Evolutionary conservation across 2,329 filamentous ascomycete genomes (phyloP).

Genomic region (Aspergillus jensenii): DNA sequence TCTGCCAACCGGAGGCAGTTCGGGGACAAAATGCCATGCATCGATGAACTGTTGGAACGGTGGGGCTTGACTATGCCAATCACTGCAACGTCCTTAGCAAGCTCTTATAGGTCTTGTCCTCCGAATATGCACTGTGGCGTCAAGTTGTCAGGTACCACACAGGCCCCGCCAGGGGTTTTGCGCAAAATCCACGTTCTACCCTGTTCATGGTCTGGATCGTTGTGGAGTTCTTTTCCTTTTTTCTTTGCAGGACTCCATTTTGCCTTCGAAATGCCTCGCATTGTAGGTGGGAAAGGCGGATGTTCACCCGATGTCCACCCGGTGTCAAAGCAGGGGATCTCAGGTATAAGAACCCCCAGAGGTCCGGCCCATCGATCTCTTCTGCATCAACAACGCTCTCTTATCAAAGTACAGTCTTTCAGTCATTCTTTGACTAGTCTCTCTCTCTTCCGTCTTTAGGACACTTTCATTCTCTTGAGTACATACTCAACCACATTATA

Average conservation of each 20-base stretch:
- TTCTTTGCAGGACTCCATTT: background rate
- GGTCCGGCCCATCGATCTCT: background rate
- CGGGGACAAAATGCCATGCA: background rate
- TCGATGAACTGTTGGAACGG: background rate
- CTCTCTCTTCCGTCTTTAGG: conserved; percentile 16
- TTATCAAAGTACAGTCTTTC: conserved; percentile 16
- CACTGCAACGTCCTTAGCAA: background rate
- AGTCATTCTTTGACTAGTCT: conserved; percentile 15
- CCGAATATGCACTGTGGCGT: conserved; percentile 3
- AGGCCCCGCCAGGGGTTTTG: conserved; percentile 7
- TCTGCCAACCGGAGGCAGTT: background rate
- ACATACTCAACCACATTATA: background rate
- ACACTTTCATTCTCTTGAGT: conserved; percentile 12
- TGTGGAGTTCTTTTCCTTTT: conserved; percentile 5
- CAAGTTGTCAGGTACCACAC: conserved; percentile 4
- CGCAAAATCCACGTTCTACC: background rate
- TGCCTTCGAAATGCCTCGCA: conserved; percentile 5
- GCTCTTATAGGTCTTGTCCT: background rate
- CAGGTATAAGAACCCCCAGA: conserved; percentile 9
- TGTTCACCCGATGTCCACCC: background rate
- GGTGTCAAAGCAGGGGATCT: conserved; percentile 2
- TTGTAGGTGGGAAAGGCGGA: background rate
- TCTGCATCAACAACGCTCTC: conserved; percentile 21
- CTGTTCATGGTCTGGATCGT: conserved; percentile 6
- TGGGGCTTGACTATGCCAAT: background rate